Evolutionary conservation across 129 eudicot species (phyloP), one percentile per base, ranked within the genome.

Genomic region (Dittrichia graveolens): DNA sequence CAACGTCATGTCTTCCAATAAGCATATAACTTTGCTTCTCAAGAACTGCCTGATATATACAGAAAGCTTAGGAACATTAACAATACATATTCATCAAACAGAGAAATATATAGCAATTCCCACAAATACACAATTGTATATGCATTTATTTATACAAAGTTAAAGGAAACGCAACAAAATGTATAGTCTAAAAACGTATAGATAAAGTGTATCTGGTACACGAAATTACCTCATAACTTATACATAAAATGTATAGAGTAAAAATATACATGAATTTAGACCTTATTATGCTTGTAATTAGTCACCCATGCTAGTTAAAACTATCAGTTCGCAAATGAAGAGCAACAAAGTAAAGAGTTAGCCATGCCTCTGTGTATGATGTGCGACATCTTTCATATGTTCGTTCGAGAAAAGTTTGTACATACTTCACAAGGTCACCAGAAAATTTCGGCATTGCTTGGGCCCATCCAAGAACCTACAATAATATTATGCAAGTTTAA

Each of bases 21-120:
- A 95, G 91, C 99, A 95, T 95, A 75, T 95, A 95, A 83, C 97
- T 89, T 81, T 90, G 99, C 83, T 95, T 95, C 84, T 95, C 99
- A 76, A 95, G 96, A 84, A 95, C 99, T 69, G 99, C 99, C 99
- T 95, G 99, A 79, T 81, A 81, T 73, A 72, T 76, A 62, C 14
- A 79, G n/a, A 74, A 65, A 49, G 67, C 40, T 55, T 34, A 73
- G 37, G 57, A 77, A 77, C 45, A 24, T 49, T 15, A 49, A 44
- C 15, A 53, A 64, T 46, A 37, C 31, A 18, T 9, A 38, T 18
- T 52, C 39, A 38, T 10, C 47, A 37, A 69, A 15, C 35, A 48
- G 13, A 67, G 43, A 44, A n/a, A 48, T 37, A 2, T 55, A 10
- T 19, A 10, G 39, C 24, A 31, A 71, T 11, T 47, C 41, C 34